phyloP scores from a whole-genome alignment of 192 early-diverging fungal species.

The Gamsiella multidivaricata region DNA sequence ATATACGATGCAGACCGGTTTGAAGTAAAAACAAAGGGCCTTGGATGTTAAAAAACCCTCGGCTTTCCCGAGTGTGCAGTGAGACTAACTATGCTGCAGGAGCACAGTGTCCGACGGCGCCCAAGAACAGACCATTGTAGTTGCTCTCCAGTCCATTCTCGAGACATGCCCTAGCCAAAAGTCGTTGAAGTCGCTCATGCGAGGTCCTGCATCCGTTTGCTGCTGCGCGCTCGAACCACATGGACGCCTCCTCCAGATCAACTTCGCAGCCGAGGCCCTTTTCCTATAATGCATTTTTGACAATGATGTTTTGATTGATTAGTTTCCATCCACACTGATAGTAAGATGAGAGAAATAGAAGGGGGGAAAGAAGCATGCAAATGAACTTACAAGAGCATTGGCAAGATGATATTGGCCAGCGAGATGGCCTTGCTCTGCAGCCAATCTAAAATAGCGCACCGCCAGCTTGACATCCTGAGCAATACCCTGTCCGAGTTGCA shows the following conservation, averaged over 20 bases:
- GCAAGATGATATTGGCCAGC: constrained; percentile 63
- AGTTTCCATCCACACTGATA: too few species aligned
- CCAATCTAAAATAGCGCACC: constrained; percentile 66
- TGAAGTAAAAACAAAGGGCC: neutral
- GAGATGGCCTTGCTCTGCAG: constrained; percentile 76
- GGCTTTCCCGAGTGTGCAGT: neutral
- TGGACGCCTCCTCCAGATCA: constrained; percentile 49
- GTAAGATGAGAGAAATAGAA: too few species aligned
- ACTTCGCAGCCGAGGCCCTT: constrained; percentile 58
- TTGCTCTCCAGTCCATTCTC: constrained; percentile 58
- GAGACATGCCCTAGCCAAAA: constrained; percentile 61
- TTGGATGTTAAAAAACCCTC: neutral
- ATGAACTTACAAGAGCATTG: constrained; percentile 50
- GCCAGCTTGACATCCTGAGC: constrained; percentile 58
- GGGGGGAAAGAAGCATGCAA: neutral
- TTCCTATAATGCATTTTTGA: constrained; percentile 15
- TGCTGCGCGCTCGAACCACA: constrained; percentile 58
- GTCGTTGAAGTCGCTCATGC: constrained; percentile 60
- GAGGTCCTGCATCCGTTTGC: constrained; percentile 62
- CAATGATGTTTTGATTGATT: neutral
- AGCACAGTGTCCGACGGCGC: constrained; percentile 54
- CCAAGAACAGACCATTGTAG: constrained; percentile 48
- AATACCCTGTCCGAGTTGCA: constrained; percentile 63
- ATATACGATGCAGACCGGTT: constrained; percentile 11
- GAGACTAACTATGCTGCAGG: constrained; percentile 57